Conservation (phyloP, 2,329 filamentous ascomycete species). For the Paramyrothecium roridum region DNA sequence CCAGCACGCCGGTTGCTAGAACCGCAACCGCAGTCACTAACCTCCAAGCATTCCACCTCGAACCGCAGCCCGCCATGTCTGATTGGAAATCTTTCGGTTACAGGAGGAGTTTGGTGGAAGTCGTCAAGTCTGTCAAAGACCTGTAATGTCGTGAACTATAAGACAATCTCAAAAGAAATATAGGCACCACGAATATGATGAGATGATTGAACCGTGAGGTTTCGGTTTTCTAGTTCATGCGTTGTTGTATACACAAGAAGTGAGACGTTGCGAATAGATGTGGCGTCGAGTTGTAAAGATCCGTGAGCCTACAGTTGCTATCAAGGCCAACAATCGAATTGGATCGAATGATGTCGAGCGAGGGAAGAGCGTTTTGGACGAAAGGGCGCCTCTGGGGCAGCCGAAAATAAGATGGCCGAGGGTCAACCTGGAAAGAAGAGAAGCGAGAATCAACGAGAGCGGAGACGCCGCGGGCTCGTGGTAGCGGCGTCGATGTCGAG, state of each 20-base stretch:
- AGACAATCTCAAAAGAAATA: too few species aligned
- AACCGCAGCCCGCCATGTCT: constrained; percentile 27
- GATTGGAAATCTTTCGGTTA: too few species aligned
- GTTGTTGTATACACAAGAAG: background rate
- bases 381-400: constrained; percentile 2
- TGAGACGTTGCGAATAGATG: too few species aligned
- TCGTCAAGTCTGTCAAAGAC: too few species aligned
- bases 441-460: constrained; percentile 8
- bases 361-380: constrained; percentile 1
- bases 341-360: background rate
- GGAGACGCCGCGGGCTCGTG: constrained; percentile 7
- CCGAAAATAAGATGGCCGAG: constrained; percentile 42
- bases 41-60: constrained; percentile 25
- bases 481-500: background rate
- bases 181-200: too few species aligned
- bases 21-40: constrained; percentile 29
- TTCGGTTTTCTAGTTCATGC: too few species aligned
- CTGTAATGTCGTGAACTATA: too few species aligned
- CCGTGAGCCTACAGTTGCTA: too few species aligned
- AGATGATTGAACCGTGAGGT: too few species aligned
- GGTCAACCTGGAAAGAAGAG: constrained; percentile 50
- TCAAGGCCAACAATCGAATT: too few species aligned
- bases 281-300: too few species aligned
- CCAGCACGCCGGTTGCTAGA: constrained; percentile 50
- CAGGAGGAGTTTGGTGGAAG: constrained; percentile 3